Base-by-base conservation (phyloP, 352 stramenopile species). In the Pythium sp. region DNA sequence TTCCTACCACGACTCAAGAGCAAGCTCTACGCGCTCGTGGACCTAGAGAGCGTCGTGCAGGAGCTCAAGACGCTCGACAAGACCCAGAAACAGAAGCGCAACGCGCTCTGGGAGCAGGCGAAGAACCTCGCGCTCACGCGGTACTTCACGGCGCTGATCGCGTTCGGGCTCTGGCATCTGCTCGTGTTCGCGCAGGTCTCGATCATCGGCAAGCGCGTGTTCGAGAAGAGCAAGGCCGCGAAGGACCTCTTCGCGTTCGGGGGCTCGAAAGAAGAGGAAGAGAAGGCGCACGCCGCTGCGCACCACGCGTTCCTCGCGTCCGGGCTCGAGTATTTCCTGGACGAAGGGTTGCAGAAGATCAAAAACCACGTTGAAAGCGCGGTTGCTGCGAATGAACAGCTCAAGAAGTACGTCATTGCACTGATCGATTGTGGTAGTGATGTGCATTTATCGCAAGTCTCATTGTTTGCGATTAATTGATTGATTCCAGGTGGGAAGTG, bases 151-250 rank as follows among this genome's bases (percentile, higher is more conserved):
- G 79, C 78, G 41, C 79, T 94, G 11, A 69, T 92, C 49, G 82
- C 82, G n/a, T 90, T 92, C 56, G 84, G 77, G 51, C 64, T 92
- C 49, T 92, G 84, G 86, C 86, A 94, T 65, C 46, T 94, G 66
- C 81, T 94, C 20, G 84, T 94, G 47, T 94, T 93, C 59, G 80
- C 84, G 51, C 86, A 94, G 60, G 73, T 94, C 24, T 78, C 82
- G 36, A 82, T 92, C 68, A 89, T 94, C 57, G 86, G 84, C 30
- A 91, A 92, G 72, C 73, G 84, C 56, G 79, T 90, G 43, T 93
- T 92, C 30, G 82, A 92, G 64, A 89, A 86, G 65, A 84, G 68
- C 72, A 73, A 78, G 41, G 51, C 26, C 3, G 28, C 15, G 30
- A 60, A 64, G 28, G 69, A 71, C 28, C 26, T 55, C 47, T 66